Conservation (phyloP, 148 eudicot species). For the Salicornia ramosissima region DNA sequence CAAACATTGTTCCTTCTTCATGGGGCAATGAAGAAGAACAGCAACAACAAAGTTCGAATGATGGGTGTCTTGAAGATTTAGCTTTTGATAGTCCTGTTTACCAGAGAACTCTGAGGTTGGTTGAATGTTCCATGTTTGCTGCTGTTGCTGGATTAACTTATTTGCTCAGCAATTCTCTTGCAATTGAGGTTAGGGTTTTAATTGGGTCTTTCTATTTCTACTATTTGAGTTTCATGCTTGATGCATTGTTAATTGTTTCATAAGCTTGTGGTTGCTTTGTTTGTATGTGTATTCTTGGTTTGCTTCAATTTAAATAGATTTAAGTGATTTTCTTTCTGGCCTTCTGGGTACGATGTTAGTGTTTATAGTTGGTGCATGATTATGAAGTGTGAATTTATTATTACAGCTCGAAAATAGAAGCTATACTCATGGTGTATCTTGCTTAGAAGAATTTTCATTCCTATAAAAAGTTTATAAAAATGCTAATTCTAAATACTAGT, state of each 20-base stretch:
- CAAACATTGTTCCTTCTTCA: slow-evolving; percentile 20
- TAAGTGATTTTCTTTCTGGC: not conserved
- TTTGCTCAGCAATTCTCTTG: slow-evolving; percentile 76
- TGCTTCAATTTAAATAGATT: not conserved
- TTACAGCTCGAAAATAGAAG: not conserved
- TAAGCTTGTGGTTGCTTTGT: not conserved
- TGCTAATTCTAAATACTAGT: too few species aligned
- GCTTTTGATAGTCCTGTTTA: slow-evolving; percentile 59
- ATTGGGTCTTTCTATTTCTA: not conserved
- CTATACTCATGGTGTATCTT: too few species aligned
- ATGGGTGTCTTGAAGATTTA: slow-evolving; percentile 47
- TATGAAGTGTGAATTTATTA: not conserved
- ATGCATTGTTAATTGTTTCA: not conserved
- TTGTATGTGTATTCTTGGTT: slow-evolving; percentile 6
- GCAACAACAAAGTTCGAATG: not conserved
- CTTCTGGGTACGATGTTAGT: not conserved
- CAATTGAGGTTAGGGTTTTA: slow-evolving; percentile 56
- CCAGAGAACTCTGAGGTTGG: slow-evolving; percentile 70
- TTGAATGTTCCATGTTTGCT: slow-evolving; percentile 93
- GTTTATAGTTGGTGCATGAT: not conserved
- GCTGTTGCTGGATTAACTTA: slow-evolving; percentile 74
- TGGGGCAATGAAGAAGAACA: slow-evolving; percentile 26
- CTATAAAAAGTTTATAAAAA: too few species aligned
- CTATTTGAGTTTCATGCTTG: not conserved
- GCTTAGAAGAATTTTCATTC: too few species aligned